Conservation (phyloP, 164 flowering plant species). For the Sedum album region DNA sequence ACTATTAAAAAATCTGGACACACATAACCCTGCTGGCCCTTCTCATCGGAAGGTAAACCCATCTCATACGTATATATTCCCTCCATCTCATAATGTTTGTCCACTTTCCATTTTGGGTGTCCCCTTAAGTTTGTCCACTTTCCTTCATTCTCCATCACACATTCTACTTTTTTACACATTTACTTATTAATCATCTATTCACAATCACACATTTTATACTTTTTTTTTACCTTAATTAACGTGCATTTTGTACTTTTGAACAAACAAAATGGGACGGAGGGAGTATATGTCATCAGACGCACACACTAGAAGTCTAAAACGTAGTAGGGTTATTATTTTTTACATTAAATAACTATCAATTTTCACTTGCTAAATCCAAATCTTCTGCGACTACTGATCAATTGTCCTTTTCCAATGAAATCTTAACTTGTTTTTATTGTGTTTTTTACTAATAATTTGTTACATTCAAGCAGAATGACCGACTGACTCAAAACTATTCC, state of each 20-base stretch:
- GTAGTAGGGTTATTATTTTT: neutral
- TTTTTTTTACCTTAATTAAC: too few relatives aligned
- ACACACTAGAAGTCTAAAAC: neutral
- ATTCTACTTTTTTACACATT: too few relatives aligned
- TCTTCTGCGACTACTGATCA: neutral
- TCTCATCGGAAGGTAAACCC: slow-evolving; percentile 1
- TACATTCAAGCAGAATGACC: neutral
- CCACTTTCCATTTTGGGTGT: too few relatives aligned
- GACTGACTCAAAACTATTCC: neutral
- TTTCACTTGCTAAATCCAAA: neutral
- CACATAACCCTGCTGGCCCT: neutral
- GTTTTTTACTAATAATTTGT: too few relatives aligned
- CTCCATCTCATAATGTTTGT: too few relatives aligned
- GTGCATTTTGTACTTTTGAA: too few relatives aligned
- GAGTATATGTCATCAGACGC: neutral
- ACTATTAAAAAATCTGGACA: neutral
- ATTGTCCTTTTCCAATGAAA: neutral
- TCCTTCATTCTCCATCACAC: too few relatives aligned
- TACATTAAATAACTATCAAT: neutral
- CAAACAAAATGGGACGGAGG: too few relatives aligned
- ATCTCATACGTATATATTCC: too few relatives aligned
- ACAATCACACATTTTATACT: too few relatives aligned
- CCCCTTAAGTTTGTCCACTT: too few relatives aligned
- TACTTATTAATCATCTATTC: too few relatives aligned
- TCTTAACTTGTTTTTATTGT: neutral